These are phyloP conservation scores for Cryptosporidium andersoni DNA, from an alignment of 169 alveolate species.

Conservation along the genomic window DNA sequence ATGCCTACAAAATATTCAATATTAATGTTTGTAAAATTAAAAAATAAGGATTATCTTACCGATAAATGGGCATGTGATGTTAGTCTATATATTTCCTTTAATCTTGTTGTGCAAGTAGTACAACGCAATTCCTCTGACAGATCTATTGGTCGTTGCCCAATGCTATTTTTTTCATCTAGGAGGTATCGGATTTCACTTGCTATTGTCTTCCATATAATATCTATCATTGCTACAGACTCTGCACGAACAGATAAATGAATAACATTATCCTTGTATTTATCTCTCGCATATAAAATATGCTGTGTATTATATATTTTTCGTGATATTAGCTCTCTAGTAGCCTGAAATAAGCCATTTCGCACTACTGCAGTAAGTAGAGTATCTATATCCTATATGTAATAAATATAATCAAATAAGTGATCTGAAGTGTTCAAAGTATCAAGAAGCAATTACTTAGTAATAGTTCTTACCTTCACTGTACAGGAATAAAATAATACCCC, in stretches of 20 bases:
- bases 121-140: conserved; percentile 55
- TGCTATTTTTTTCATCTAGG: conserved; percentile 48
- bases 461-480: conserved; percentile 54
- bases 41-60: conserved; percentile 16
- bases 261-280: conserved; percentile 45
- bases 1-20: conserved; percentile 5
- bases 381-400: conserved; percentile 25
- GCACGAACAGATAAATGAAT: conserved; percentile 62
- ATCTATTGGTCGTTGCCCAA: conserved; percentile 47
- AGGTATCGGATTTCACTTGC: conserved; percentile 45
- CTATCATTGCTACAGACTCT: conserved; percentile 39
- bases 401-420: not conserved
- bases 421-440: not conserved
- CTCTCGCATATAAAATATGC: conserved; percentile 59
- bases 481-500: conserved; percentile 54
- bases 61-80: conserved; percentile 67
- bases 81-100: conserved; percentile 59
- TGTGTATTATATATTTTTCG: conserved; percentile 56
- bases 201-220: conserved; percentile 37
- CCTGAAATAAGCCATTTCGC: conserved; percentile 56
- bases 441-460: not conserved
- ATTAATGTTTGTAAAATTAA: not conserved
- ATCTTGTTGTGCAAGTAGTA: conserved; percentile 62
- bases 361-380: conserved; percentile 57
- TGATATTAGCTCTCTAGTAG: conserved; percentile 53